These are phyloP conservation scores for Leccinum pachyderme DNA, from an alignment of 1,284 basidiomycete genomes.

Conservation along the genomic window DNA sequence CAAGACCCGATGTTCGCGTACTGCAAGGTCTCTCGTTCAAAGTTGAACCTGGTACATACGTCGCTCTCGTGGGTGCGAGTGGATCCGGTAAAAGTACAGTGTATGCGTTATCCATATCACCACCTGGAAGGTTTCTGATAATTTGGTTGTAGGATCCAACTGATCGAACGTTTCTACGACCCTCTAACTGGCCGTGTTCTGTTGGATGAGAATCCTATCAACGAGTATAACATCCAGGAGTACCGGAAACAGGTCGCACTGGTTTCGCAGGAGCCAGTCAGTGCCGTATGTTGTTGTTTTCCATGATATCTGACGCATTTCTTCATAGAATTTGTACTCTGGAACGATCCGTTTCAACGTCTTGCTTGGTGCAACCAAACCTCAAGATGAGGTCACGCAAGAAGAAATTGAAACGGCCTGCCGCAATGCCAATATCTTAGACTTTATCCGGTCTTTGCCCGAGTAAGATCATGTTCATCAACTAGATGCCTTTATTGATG, in stretches of 20 bases:
- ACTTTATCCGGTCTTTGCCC: slow-evolving; percentile 87
- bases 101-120: slow-evolving; percentile 41
- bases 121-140: not conserved
- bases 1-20: slow-evolving; percentile 83
- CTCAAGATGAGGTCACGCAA: slow-evolving; percentile 78
- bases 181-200: slow-evolving; percentile 71
- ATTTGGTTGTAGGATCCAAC: slow-evolving; percentile 57
- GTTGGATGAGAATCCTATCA: slow-evolving; percentile 81
- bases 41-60: slow-evolving; percentile 88
- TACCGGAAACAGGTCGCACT: slow-evolving; percentile 85
- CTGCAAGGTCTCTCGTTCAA: slow-evolving; percentile 77
- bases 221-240: slow-evolving; percentile 77
- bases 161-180: slow-evolving; percentile 90
- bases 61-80: slow-evolving; percentile 89
- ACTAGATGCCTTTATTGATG: slow-evolving; percentile 10
- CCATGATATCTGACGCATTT: not conserved
- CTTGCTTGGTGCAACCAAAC: slow-evolving; percentile 83
- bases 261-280: slow-evolving; percentile 87
- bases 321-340: slow-evolving; percentile 69
- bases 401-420: slow-evolving; percentile 85
- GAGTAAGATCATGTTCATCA: slow-evolving; percentile 48
- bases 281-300: slow-evolving; percentile 6
- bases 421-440: slow-evolving; percentile 85
- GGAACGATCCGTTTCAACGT: slow-evolving; percentile 89
- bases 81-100: slow-evolving; percentile 91